Conservation (phyloP, 768 basidiomycete genomes). For the Termitomyces sp. region DNA sequence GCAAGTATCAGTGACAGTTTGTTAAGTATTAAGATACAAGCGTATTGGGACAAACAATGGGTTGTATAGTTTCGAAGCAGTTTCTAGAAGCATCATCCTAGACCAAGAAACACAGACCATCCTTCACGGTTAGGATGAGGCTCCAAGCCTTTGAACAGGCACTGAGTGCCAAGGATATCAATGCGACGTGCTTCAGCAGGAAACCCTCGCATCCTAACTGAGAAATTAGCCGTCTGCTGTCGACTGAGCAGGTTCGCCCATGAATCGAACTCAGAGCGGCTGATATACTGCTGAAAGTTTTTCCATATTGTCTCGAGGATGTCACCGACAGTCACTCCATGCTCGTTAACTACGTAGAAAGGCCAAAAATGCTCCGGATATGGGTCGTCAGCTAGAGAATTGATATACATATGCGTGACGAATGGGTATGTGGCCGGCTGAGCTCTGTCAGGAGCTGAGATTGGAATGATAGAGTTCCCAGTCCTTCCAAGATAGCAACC, state of each 20-base stretch:
- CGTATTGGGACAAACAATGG: background rate
- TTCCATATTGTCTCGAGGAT: slow-evolving; percentile 40
- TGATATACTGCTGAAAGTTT: slow-evolving; percentile 36
- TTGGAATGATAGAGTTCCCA: slow-evolving; percentile 20
- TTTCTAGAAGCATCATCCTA: slow-evolving; percentile 1
- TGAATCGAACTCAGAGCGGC: slow-evolving; percentile 26
- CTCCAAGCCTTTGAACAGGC: slow-evolving; percentile 48
- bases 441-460: slow-evolving; percentile 30
- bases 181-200: slow-evolving; percentile 24
- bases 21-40: background rate
- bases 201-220: slow-evolving; percentile 20
- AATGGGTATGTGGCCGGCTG: slow-evolving; percentile 65
- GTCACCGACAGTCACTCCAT: slow-evolving; percentile 45
- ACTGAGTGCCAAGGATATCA: slow-evolving; percentile 43
- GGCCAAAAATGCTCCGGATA: slow-evolving; percentile 51
- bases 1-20: background rate
- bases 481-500: slow-evolving; percentile 25
- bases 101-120: slow-evolving; percentile 29
- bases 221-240: slow-evolving; percentile 23
- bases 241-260: slow-evolving; percentile 22
- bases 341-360: slow-evolving; percentile 38
- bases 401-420: slow-evolving; percentile 50
- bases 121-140: slow-evolving; percentile 42
- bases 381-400: slow-evolving; percentile 44
- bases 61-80: background rate